Evolutionary conservation across 2,329 filamentous ascomycete genomes (phyloP), one percentile per base, ranked within the genome.

Genomic region (Fusarium agapanthi): DNA sequence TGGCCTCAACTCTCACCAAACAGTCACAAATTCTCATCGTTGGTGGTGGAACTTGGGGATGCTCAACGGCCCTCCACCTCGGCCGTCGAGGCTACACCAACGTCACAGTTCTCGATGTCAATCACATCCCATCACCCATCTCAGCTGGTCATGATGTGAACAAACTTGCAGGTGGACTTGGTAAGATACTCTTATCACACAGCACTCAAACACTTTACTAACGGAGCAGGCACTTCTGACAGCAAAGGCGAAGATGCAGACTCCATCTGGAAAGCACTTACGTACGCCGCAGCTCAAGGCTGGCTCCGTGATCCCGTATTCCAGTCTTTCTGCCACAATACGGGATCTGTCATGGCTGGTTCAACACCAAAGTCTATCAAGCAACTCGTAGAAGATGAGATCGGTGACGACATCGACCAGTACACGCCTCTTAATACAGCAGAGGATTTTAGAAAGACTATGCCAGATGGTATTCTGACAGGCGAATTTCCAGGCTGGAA

Each of bases 21-120:
- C 54, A 66, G 30, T 74, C 71, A 2, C 48, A 41, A 6, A 64
- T 74, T 14, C 67, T 74, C 28, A 73, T 74, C n/a, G 51, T 71
- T 7, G 71, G 72, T 20, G 72, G 72, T 16, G 72, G 71, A 37
- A 74, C 72, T 10, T 74, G 72, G 72, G 72, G 72, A 30, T 73
- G 58, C 8, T 74, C 72, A 34, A 71, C 72, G 1, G 64, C 72
- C 7, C 67, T 74, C 13, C 71, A 73, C 28, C 64, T 74, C 15
- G 63, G 37, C 1, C 72, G 72, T 22, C 63, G 72, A 38, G 71
- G 64, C 12, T 73, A 73, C 14, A 61, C 37, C 3, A 69, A 66
- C 3, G 50, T 74, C 22, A 67, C 64, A 0, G 67, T 74, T 5
- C 64, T 74, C 5, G 72, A 74, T 20, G 24, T 54, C 3, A 73